These are phyloP conservation scores for Aspergillus wentii DNA, from an alignment of 495 filamentous ascomycete genomes.

Conservation along the genomic window DNA sequence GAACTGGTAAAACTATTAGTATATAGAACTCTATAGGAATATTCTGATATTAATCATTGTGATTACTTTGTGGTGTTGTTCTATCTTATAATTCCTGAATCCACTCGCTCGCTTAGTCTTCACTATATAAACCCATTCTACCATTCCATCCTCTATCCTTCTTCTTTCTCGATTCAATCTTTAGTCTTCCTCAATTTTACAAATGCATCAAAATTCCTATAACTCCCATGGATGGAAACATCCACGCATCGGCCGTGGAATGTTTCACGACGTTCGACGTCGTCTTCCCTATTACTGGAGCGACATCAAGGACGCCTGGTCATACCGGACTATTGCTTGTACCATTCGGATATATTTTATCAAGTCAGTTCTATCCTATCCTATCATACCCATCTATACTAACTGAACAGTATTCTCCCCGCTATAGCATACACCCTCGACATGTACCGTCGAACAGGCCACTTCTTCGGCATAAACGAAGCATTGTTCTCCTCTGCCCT, in stretches of 20 bases:
- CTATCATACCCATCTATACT: too few species aligned
- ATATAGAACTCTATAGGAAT: background rate
- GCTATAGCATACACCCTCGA: constrained; percentile 72
- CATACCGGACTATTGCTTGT: constrained; percentile 66
- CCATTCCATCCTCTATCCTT: too few species aligned
- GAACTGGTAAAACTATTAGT: too few species aligned
- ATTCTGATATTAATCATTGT: background rate
- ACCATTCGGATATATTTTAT: constrained; percentile 80
- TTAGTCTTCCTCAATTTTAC: too few species aligned
- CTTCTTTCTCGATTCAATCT: too few species aligned
- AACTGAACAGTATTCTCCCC: constrained; percentile 54
- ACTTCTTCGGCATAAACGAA: constrained; percentile 71
- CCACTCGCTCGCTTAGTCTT: too few species aligned
- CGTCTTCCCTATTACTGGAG: constrained; percentile 62
- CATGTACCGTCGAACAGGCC: constrained; percentile 66
- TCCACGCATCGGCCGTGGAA: constrained; percentile 32
- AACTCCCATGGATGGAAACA: constrained; percentile 11
- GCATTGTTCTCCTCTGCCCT: constrained; percentile 66
- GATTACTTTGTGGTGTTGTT: too few species aligned
- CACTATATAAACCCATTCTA: too few species aligned
- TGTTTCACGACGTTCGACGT: constrained; percentile 61
- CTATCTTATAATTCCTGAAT: too few species aligned
- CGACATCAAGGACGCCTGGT: constrained; percentile 68
- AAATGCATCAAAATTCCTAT: constrained; percentile 13
- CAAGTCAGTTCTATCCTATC: constrained; percentile 44